Evolutionary conservation across 2,329 filamentous ascomycete genomes (phyloP), one percentile per base, ranked within the genome.

Genomic region (Alternaria brassicae): DNA sequence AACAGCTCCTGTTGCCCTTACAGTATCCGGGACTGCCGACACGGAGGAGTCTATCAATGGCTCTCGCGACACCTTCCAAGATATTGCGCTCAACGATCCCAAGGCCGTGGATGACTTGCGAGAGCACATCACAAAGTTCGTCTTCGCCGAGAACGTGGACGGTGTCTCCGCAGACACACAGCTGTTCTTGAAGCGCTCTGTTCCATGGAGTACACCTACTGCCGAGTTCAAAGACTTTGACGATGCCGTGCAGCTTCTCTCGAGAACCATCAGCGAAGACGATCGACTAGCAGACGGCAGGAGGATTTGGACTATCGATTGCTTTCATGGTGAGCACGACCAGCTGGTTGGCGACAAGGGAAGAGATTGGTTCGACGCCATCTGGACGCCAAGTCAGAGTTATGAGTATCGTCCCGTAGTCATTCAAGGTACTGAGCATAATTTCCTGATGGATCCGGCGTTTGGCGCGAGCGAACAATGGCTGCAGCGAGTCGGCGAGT

Each of bases 281-380:
- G 48, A 51, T 25, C 28, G 44, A 17, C 12, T 52, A 12, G 37
- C 53, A 9, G 58, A 47, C 4, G 34, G 40, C 15, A 57, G 32
- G 8, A 64, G 62, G 39, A 56, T 54, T 27, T 73, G 71, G 66
- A 51, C 28, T 1, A 58, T 75, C 27, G 68, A 74, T 53, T 61
- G 63, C 15, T 74, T 74, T 34, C 71, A 74, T 42, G 73, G 71
- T 8, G 66, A 72, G 42, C 41, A 53, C 3, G 73, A 75, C 47
- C 44, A 70, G 13, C 63, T 75, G 63, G 65, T 74, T 6, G 72
- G 73, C n/a, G 60, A 68, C 23, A 72, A 65, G 45, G 71, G 73
- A 1, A 61, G 60, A 23, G 37, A 56, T 13, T 75, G 71, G 72
- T 74, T 74, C 52, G 66, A 73, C 39, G 41, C 59, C 10, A 71